These are phyloP conservation scores for Trichoderma gamsii DNA, from an alignment of 495 filamentous ascomycete species.

Conservation along the genomic window DNA sequence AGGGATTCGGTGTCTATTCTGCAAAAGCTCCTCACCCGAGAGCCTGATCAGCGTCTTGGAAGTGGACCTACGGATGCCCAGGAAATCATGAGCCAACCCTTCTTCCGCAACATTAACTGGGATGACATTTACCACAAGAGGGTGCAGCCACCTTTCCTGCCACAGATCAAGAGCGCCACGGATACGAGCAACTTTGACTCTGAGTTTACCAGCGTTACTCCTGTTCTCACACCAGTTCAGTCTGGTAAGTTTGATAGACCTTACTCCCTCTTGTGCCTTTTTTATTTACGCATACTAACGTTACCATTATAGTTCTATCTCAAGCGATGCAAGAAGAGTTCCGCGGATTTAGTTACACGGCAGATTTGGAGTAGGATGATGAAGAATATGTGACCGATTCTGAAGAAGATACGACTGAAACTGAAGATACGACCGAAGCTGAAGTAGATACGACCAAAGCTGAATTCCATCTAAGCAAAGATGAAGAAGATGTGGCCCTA, in stretches of 20 bases:
- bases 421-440: not conserved
- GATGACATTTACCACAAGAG: constrained; percentile 96
- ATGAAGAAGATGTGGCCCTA: not conserved
- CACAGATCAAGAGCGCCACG: constrained; percentile 79
- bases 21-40: constrained; percentile 93
- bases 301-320: constrained; percentile 63
- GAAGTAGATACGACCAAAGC: not conserved
- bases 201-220: constrained; percentile 98
- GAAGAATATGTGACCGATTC: not conserved
- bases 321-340: constrained; percentile 99
- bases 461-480: too few relatives aligned
- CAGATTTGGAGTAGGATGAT: constrained; percentile 41
- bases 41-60: constrained; percentile 87
- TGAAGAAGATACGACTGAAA: not conserved
- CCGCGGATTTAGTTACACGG: constrained; percentile 90
- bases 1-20: constrained; percentile 95
- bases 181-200: constrained; percentile 99
- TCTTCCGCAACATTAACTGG: constrained; percentile 98
- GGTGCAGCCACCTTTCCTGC: constrained; percentile 80
- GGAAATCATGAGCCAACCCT: constrained; percentile 98
- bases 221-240: constrained; percentile 93
- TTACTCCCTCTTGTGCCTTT: not conserved
- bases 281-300: constrained; percentile 14
- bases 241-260: constrained; percentile 61
- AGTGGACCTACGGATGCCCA: constrained; percentile 96